Conservation (phyloP, 108 stramenopile species). For the Thalassiosira profunda region DNA sequence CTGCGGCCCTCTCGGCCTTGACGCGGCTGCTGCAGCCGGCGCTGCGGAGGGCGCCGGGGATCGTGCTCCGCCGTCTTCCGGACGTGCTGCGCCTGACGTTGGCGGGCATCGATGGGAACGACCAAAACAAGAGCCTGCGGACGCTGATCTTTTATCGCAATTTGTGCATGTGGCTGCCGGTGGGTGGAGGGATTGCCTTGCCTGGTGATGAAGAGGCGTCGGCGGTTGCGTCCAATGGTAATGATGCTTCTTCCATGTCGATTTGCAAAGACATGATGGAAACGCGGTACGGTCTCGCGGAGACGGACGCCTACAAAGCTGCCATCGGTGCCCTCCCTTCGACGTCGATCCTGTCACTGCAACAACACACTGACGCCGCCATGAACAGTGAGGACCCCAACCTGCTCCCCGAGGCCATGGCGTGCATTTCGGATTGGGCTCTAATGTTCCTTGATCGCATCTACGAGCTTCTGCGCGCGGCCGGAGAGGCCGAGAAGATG, state of each 20-base stretch:
- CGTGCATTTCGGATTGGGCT: conserved; percentile 83
- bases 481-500: conserved; percentile 84
- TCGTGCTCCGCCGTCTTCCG: conserved; percentile 76
- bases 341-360: conserved; percentile 70
- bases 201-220: conserved; percentile 1
- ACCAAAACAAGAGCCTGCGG: conserved; percentile 88
- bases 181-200: conserved; percentile 47
- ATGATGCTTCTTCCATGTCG: conserved; percentile 48
- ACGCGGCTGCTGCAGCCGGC: conserved; percentile 73
- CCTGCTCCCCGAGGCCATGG: conserved; percentile 65
- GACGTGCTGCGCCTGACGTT: conserved; percentile 75
- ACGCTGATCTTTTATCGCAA: conserved; percentile 88
- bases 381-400: conserved; percentile 25
- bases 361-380: too few species aligned
- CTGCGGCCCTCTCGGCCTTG: conserved; percentile 81
- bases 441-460: conserved; percentile 84
- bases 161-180: conserved; percentile 86
- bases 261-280: conserved; percentile 62
- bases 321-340: conserved; percentile 64
- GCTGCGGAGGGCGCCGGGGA: conserved; percentile 56
- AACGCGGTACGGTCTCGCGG: conserved; percentile 32
- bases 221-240: conserved; percentile 3
- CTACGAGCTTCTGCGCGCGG: conserved; percentile 80
- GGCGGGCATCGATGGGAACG: conserved; percentile 93
- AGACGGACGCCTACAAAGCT: conserved; percentile 54